Evolutionary conservation across 2,329 filamentous ascomycete species (phyloP).

Genomic region (Fusarium zealandicum): DNA sequence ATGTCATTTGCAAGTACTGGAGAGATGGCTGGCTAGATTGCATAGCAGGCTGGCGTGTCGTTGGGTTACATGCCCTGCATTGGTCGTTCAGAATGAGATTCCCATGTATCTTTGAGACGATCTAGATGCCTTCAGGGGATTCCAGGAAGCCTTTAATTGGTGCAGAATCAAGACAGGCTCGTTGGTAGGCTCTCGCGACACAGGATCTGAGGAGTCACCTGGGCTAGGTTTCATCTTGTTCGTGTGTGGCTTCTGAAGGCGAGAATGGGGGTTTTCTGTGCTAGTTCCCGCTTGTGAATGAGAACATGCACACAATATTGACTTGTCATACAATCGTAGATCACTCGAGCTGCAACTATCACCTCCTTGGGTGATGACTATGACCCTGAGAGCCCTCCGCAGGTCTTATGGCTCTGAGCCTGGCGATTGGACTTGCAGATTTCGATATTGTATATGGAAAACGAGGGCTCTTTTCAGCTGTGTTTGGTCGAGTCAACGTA

Average conservation of each 20-base stretch:
- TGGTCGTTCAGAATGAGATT: neutral
- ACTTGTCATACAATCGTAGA: too few relatives aligned
- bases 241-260: neutral
- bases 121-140: neutral
- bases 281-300: too few relatives aligned
- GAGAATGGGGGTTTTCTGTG: neutral
- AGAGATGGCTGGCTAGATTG: conserved; percentile 9
- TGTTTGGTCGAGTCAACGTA: too few relatives aligned
- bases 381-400: too few relatives aligned
- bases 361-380: too few relatives aligned
- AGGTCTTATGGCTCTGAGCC: too few relatives aligned
- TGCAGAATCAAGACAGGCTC: neutral
- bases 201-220: neutral
- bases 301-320: too few relatives aligned
- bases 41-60: conserved; percentile 4
- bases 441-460: too few relatives aligned
- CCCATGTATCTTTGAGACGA: neutral
- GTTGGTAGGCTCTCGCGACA: neutral
- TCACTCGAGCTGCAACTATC: too few relatives aligned
- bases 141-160: conserved; percentile 18
- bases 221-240: neutral
- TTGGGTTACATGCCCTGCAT: conserved; percentile 11
- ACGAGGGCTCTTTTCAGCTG: too few relatives aligned
- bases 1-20: neutral
- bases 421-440: too few relatives aligned